phyloP scores from a whole-genome alignment of 495 filamentous ascomycete species.

The Penicillium soppii region DNA sequence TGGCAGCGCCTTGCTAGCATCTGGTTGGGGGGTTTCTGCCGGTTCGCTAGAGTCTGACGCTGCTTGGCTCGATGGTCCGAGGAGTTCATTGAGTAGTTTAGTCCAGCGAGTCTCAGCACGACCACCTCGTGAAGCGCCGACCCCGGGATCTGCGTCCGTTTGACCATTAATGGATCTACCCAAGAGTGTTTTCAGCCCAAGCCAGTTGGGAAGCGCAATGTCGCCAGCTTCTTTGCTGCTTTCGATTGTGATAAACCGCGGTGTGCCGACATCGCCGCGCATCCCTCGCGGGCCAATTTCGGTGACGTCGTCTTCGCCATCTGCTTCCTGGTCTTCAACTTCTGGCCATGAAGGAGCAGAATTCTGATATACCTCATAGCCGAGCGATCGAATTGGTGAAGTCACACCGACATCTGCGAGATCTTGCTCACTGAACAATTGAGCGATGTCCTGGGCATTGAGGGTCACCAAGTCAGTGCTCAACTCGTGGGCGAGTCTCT shows the following conservation, averaged over 20 bases:
- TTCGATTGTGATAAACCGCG: constrained; percentile 43
- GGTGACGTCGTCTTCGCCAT: constrained; percentile 42
- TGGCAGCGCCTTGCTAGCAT: constrained; percentile 12
- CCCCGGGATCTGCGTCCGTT: constrained; percentile 20
- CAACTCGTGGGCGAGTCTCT: constrained; percentile 56
- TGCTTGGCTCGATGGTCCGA: constrained; percentile 25
- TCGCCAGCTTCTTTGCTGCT: constrained; percentile 33
- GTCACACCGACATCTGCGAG: constrained; percentile 37
- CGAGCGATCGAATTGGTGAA: constrained; percentile 55
- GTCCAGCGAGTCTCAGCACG: constrained; percentile 32
- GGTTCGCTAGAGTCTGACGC: constrained; percentile 6
- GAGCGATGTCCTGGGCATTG: constrained; percentile 75
- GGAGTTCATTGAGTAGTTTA: constrained; percentile 36
- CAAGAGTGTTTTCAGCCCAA: constrained; percentile 38
- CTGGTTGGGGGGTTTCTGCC: constrained; percentile 11
- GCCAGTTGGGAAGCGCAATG: constrained; percentile 34
- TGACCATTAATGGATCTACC: constrained; percentile 35
- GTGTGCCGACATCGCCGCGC: constrained; percentile 18
- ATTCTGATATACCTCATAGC: constrained; percentile 59
- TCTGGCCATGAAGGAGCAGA: constrained; percentile 33
- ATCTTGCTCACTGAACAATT: constrained; percentile 74
- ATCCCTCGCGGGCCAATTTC: constrained; percentile 26
- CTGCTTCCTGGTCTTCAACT: constrained; percentile 34
- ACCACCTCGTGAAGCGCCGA: constrained; percentile 9
- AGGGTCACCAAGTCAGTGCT: constrained; percentile 76